A percentile compares a stretch with the other conserved stretches of the same genome.
Conservation (phyloP, 305 asterid species). For the Fraxinus sp. region DNA sequence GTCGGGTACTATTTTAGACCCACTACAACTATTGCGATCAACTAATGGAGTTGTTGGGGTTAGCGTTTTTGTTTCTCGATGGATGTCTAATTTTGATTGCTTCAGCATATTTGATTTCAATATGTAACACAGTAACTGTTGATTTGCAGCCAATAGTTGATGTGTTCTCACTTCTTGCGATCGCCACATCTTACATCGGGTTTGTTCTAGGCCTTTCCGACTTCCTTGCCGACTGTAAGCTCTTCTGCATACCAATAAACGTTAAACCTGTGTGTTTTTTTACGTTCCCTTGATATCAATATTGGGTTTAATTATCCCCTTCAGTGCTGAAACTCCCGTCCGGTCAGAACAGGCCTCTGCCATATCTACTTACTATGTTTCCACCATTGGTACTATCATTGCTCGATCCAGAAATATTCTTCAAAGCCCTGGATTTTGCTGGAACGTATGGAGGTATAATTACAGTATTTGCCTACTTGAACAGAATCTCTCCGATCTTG, state of each 20-base stretch:
- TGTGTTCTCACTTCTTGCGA: slow-evolving; percentile 73
- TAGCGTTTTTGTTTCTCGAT: slow-evolving; percentile 24
- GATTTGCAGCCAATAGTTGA: slow-evolving; percentile 81
- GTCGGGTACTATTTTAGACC: slow-evolving; percentile 44
- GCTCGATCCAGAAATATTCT: slow-evolving; percentile 86
- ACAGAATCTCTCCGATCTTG: neutral
- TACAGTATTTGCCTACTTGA: neutral
- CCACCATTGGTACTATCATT: slow-evolving; percentile 74
- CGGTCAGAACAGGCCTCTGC: slow-evolving; percentile 58
- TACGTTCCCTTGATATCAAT: neutral
- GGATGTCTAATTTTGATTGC: neutral
- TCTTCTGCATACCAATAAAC: neutral
- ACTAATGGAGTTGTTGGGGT: slow-evolving; percentile 80
- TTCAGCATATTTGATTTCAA: neutral
- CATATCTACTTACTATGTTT: slow-evolving; percentile 59
- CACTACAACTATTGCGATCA: slow-evolving; percentile 67
- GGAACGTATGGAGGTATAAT: slow-evolving; percentile 89
- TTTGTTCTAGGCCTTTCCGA: slow-evolving; percentile 77
- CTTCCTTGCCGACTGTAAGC: slow-evolving; percentile 88
- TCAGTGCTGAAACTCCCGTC: slow-evolving; percentile 82
- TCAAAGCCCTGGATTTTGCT: slow-evolving; percentile 92
- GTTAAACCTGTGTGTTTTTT: neutral
- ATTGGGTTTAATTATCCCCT: slow-evolving; percentile 22
- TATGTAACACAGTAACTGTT: neutral
- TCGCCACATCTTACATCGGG: slow-evolving; percentile 81